Conservation (phyloP, 2,329 filamentous ascomycete genomes). For the Fusarium proliferatum region DNA sequence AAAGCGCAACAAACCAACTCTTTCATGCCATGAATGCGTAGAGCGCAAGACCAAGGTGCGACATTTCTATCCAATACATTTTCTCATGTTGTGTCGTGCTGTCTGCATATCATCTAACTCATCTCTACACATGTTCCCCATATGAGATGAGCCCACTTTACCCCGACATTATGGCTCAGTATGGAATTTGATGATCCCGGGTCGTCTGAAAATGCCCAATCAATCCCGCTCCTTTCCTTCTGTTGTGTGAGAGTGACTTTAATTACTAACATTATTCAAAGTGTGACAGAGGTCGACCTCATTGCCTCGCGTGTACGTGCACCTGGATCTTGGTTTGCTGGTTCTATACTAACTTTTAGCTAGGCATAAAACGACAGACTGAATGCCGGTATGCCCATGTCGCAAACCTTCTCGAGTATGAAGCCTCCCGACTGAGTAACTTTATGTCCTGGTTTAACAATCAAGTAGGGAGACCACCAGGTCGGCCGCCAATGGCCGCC, state of each 20-base stretch:
- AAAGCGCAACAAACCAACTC: constrained; percentile 84
- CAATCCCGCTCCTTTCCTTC: neutral
- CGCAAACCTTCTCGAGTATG: constrained; percentile 80
- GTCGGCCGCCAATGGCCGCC: constrained; percentile 62
- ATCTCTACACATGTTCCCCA: neutral
- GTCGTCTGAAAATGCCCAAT: neutral
- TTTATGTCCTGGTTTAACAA: constrained; percentile 24
- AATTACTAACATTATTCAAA: constrained; percentile 50
- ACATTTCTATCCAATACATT: constrained; percentile 7
- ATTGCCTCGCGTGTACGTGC: constrained; percentile 71
- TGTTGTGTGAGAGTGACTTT: neutral
- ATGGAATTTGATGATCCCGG: neutral
- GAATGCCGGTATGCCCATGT: constrained; percentile 80
- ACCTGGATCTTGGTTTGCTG: neutral
- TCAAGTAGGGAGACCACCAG: constrained; percentile 66
- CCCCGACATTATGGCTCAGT: neutral
- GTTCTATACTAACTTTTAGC: constrained; percentile 43
- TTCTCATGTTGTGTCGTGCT: constrained; percentile 1
- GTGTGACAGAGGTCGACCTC: constrained; percentile 80
- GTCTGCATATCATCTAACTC: neutral
- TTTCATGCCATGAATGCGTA: constrained; percentile 83
- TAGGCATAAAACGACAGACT: constrained; percentile 80
- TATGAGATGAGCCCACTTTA: constrained; percentile 35
- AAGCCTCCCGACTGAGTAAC: constrained; percentile 24
- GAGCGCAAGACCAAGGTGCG: constrained; percentile 82